Evolutionary conservation across 352 stramenopile genomes (phyloP), one percentile per base, ranked within the genome.

Genomic region (Globisporangium abappressorium): DNA sequence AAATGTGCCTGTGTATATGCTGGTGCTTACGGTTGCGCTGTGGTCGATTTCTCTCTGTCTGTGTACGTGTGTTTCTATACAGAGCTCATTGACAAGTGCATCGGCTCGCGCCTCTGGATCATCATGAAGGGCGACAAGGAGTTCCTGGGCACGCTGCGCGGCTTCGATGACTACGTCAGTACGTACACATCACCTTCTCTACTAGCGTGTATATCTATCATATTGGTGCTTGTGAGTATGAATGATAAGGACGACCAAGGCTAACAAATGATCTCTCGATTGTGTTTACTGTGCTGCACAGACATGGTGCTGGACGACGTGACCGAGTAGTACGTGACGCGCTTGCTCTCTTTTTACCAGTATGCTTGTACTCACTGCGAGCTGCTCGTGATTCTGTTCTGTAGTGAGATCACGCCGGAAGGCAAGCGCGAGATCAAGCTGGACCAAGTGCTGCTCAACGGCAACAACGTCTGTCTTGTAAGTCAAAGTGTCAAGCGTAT

Each of bases 11-110:
- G 41, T 63, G 33, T 64, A 66, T 26, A 67, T 26, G 57, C n/a
- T 34, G 24, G 22, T 33, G 36, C n/a, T 64, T 5, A 26, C 15
- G 12, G 9, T 12, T 14, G 26, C 12, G 26, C 12, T 56, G 38
- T n/a, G 5, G 33, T 38, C n/a, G 36, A 41, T 30, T 11, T 15
- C n/a, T 8, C 53, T 64, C 41, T 20, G 2, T 58, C 5, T 57
- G 3, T 49, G n/a, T 55, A 5, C 49, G 30, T 57, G 7, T 43
- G 7, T n/a, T 5, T 1, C 62, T 11, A 7, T 11, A 36, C 64
- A 96, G 98, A 99, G 84, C 82, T 99, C 34, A 99, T 99, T 68
- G 98, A 99, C 84, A 99, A 99, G 77, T 99, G 97, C 77, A 99
- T 99, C 69, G 98, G 97, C 57, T 98, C 94, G 18, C 89, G 93